Percentiles rank a stretch among this genome's conserved stretches.
Conservation (phyloP, 768 basidiomycete species). For the Calvatia gigantea region DNA sequence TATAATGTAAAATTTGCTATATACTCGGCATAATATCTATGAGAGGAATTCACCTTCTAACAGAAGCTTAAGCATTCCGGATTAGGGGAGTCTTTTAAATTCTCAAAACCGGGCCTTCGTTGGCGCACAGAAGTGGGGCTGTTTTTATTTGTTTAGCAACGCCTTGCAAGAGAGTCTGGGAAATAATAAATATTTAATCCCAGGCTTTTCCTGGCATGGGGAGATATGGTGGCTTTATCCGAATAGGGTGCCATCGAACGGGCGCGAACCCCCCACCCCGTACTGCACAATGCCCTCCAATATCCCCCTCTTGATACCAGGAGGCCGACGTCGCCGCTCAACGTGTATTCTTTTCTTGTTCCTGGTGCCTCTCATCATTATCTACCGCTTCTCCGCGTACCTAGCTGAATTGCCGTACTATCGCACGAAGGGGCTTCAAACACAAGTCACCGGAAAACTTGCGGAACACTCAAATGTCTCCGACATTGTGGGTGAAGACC, state of each 20-base stretch:
- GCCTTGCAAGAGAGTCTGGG: too few relatives aligned
- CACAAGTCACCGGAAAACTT: not conserved
- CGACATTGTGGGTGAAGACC: not conserved
- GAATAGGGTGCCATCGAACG: not conserved
- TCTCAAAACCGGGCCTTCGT: too few relatives aligned
- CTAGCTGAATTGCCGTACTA: not conserved
- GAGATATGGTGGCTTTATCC: not conserved
- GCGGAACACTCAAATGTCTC: not conserved
- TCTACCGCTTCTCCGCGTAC: not conserved
- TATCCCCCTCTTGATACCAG: not conserved
- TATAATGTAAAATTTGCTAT: not conserved
- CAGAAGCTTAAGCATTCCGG: too few relatives aligned
- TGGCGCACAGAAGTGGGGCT: too few relatives aligned
- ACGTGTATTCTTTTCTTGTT: not conserved
- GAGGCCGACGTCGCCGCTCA: not conserved
- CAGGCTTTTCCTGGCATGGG: too few relatives aligned
- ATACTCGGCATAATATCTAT: not conserved
- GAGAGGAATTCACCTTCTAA: too few relatives aligned
- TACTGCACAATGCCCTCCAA: not conserved
- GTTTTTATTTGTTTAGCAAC: too few relatives aligned
- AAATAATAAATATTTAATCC: too few relatives aligned
- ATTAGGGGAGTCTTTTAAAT: too few relatives aligned
- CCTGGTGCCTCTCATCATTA: not conserved
- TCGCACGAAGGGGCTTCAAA: not conserved
- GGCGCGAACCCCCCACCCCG: too few relatives aligned